Base-by-base conservation (phyloP, 768 basidiomycete genomes). In the Bullera alba region DNA sequence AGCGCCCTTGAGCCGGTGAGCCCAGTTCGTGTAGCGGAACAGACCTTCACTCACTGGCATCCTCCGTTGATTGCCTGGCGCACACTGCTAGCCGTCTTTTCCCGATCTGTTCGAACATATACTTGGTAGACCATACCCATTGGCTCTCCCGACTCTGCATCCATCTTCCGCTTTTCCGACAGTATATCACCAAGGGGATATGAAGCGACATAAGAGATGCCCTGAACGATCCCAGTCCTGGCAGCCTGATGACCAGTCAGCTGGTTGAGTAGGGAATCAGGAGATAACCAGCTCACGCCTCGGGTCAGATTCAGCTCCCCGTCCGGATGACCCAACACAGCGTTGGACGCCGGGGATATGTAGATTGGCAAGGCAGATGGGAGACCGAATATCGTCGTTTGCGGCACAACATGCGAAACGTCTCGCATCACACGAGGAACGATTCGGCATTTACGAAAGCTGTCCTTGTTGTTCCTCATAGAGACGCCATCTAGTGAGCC, bases 81-180 rank as follows among this genome's bases (percentile, higher is more conserved):
- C 14, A 95, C 79, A 42, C 83, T 79, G 57, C 78, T 77, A 59
- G 80, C 82, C 2, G 87, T 87, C 29, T 79, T 76, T 15, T 71
- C 58, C 50, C 87, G 78, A 58, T 86, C 77, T 22, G 73, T 71
- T 69, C 86, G 79, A 64, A 92, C 86, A 73, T 96, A 93, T 5
- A 93, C 75, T 69, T 77, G 65, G 43, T 59, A 71, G 30, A 61
- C 70, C 67, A 71, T 67, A 2, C 61, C 63, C 70, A 71, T 69
- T 43, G 49, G 53, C 26, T 45, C 37, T 5, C 58, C 61, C 0
- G 56, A 45, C 53, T 63, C 54, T 17, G 57, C 51, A 25, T 73
- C 58, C 14, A 73, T 56, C 50, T 70, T 66, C 41, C 53, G 59
- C 47, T 66, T 67, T 26, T 67, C 70, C 19, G 50, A 66, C 26